Evolutionary conservation across 805 yeast species (phyloP).

Genomic region (Debaryomyces tyrocola): DNA sequence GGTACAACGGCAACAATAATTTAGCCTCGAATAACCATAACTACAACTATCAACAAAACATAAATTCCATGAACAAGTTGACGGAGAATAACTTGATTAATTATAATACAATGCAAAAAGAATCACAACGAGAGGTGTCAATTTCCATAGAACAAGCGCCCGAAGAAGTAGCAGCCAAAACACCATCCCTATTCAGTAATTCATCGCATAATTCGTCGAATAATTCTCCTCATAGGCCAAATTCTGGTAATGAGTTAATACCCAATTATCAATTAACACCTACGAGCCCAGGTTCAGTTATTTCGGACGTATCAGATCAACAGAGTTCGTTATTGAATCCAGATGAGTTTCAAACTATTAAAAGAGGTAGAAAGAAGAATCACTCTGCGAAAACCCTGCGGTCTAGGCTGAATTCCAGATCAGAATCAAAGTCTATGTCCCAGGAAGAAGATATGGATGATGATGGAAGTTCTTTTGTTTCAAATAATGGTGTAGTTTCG

Average conservation of each 20-base stretch:
- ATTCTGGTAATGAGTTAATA: conserved; percentile 6
- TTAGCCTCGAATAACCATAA: conserved; percentile 6
- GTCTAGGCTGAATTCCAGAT: conserved; percentile 20
- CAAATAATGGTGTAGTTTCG: conserved; percentile 16
- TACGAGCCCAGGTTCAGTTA: conserved; percentile 16
- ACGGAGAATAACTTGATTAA: conserved; percentile 9
- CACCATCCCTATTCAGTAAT: conserved; percentile 58
- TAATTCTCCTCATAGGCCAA: conserved; percentile 13
- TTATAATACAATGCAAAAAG: conserved; percentile 5
- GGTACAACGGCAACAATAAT: conserved; percentile 6
- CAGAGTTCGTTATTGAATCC: conserved; percentile 25
- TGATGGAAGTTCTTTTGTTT: conserved; percentile 23
- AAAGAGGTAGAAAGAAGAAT: conserved; percentile 40
- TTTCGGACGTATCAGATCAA: conserved; percentile 13
- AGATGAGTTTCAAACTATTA: conserved; percentile 40
- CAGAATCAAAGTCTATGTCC: conserved; percentile 21
- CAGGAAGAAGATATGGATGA: conserved; percentile 17
- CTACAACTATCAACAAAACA: conserved; percentile 12
- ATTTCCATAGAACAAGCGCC: conserved; percentile 33
- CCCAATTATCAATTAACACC: conserved; percentile 14
- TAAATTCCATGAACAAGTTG: conserved; percentile 14
- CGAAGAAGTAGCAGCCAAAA: conserved; percentile 42
- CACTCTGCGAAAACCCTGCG: conserved; percentile 24
- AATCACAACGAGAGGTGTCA: conserved; percentile 12
- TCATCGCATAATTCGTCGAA: conserved; percentile 39